Evolutionary conservation across 352 stramenopile genomes (phyloP), one percentile per base, ranked within the genome.

Genomic region (Phytophthora chlamydospora): DNA sequence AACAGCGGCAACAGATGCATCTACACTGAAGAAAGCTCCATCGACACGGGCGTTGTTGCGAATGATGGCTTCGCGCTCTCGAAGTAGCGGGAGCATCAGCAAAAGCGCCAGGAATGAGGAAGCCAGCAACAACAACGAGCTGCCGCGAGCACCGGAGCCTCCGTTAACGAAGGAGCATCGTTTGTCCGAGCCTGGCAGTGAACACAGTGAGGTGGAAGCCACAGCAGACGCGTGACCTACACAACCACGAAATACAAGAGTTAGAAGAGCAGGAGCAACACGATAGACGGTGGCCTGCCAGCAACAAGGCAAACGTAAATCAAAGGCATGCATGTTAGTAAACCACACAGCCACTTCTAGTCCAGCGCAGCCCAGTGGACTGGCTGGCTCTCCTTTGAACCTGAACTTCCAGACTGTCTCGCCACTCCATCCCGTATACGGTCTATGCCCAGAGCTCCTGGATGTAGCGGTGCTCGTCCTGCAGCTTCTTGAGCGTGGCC

Each of bases 401-500:
- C 51, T 44, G 27, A 43, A 55, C 29, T 31, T 53, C 27, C 9
- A 19, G 35, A 16, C 16, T 44, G 51, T 45, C 21, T 58, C 40
- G 48, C 13, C 29, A 57, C 32, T 29, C 19, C 21, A 24, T 34
- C 19, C 32, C 32, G 54, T 50, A 54, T 38, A 55, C 34, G 4
- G n/a, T 60, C 39, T 74, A 92, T 51, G 80, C 84, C 97, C 96
- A 99, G 32, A 99, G 78, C 74, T 99, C 97, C 75, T 99, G 97
- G 14, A 99, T 85, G 74, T 98, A 98, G 40, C 94, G 86, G 47
- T 95, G 81, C 43, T 80, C 67, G 31, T 90, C 78, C 46, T 97
- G 85, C 34, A 99, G 67, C 31, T 90, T 76, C 58, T 98, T 93
- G 35, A 99, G 73, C 60, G 88, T 97, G 10, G 68, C 66, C 14